phyloP scores from a whole-genome alignment of 176 grass and related monocot genomes.

The Carex kokanica region DNA sequence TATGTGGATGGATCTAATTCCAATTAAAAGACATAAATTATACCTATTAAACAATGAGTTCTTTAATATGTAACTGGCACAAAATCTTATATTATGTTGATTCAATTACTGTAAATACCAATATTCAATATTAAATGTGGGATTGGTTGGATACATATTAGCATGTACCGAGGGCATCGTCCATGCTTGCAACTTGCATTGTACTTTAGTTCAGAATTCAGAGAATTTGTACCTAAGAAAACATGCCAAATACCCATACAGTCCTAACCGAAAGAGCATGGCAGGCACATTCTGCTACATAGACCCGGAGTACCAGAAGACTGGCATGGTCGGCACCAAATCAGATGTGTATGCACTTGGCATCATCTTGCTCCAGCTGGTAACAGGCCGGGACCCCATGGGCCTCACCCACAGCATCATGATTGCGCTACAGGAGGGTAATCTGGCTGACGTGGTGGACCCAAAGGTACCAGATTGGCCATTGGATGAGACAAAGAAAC shows the following conservation, averaged over 20 bases:
- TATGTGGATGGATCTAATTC: background rate
- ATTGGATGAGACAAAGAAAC: slow-evolving; percentile 37
- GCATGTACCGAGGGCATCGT: background rate
- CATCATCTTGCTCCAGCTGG: slow-evolving; percentile 69
- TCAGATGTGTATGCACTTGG: slow-evolving; percentile 83
- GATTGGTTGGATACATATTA: background rate
- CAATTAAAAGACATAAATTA: background rate
- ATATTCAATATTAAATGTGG: background rate
- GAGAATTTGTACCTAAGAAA: background rate
- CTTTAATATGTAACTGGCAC: background rate
- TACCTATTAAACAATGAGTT: background rate
- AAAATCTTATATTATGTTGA: background rate
- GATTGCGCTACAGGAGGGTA: slow-evolving; percentile 57
- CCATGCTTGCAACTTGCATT: background rate
- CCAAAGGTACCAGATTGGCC: slow-evolving; percentile 51
- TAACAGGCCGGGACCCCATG: slow-evolving; percentile 62
- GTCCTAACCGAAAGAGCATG: background rate
- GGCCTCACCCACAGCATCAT: slow-evolving; percentile 59
- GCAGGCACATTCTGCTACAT: slow-evolving; percentile 78
- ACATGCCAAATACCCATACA: background rate
- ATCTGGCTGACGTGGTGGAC: slow-evolving; percentile 45
- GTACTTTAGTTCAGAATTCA: background rate
- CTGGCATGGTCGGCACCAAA: slow-evolving; percentile 62
- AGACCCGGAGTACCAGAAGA: slow-evolving; percentile 92
- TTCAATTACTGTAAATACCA: background rate